These are phyloP conservation scores for Cercophora sp. DNA, from an alignment of 495 filamentous ascomycete species.

Conservation along the genomic window DNA sequence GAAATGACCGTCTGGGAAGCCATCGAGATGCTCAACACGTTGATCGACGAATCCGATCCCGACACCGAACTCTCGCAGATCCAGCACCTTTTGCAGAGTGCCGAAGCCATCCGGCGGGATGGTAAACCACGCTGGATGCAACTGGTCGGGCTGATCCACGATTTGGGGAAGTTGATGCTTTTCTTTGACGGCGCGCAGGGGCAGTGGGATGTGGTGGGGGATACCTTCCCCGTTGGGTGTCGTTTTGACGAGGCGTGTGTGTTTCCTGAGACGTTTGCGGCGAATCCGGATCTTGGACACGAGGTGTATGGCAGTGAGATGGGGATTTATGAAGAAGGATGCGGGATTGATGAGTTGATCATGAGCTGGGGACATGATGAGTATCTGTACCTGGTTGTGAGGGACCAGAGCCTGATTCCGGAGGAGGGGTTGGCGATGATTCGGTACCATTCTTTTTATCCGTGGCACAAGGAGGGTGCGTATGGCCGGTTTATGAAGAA, in stretches of 20 bases:
- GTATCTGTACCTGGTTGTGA: conserved; percentile 80
- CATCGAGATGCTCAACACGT: conserved; percentile 82
- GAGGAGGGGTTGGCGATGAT: conserved; percentile 85
- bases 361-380: conserved; percentile 91
- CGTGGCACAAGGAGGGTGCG: conserved; percentile 78
- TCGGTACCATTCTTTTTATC: conserved; percentile 84
- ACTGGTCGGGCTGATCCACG: conserved; percentile 81
- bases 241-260: conserved; percentile 72
- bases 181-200: conserved; percentile 78
- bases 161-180: conserved; percentile 75
- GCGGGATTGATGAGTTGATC: conserved; percentile 80
- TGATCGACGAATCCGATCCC: conserved; percentile 85
- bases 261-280: conserved; percentile 68
- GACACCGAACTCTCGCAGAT: conserved; percentile 81
- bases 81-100: conserved; percentile 80
- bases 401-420: conserved; percentile 72
- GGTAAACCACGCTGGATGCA: conserved; percentile 95
- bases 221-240: conserved; percentile 90
- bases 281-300: conserved; percentile 66
- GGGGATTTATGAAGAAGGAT: conserved; percentile 74
- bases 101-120: conserved; percentile 81
- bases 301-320: conserved; percentile 64
- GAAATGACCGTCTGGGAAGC: conserved; percentile 85
- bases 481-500: conserved; percentile 79
- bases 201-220: conserved; percentile 91